These are phyloP conservation scores for Paulownia fortunei DNA, from an alignment of 257 asterid genomes.

Conservation along the genomic window DNA sequence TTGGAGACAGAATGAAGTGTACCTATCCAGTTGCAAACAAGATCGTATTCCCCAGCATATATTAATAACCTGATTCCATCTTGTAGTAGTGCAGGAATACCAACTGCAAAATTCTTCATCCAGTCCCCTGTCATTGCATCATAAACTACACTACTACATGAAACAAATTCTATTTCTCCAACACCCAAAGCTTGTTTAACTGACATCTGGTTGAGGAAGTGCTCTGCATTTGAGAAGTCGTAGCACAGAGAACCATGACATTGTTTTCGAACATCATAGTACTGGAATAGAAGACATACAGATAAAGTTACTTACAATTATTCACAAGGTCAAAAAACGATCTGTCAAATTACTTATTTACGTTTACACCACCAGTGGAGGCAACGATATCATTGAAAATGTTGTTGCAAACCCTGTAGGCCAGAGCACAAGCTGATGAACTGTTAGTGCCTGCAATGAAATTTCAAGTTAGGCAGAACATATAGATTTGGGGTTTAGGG, in stretches of 20 bases:
- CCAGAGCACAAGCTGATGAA: conserved; percentile 30
- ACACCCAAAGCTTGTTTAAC: conserved; percentile 61
- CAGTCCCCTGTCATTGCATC: conserved; percentile 52
- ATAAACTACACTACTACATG: conserved; percentile 55
- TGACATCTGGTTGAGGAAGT: conserved; percentile 45
- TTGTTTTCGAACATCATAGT: conserved; percentile 58
- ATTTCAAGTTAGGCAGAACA: conserved; percentile 7
- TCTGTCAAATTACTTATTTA: conserved; percentile 17
- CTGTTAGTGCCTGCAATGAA: conserved; percentile 33
- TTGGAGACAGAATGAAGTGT: background rate
- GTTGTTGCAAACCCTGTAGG: conserved; percentile 36
- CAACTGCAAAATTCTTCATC: conserved; percentile 57
- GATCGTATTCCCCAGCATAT: conserved; percentile 82
- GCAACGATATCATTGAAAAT: conserved; percentile 35
- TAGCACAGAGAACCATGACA: conserved; percentile 58
- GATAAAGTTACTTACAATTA: background rate
- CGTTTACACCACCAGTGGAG: conserved; percentile 38
- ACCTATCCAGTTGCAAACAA: conserved; percentile 86
- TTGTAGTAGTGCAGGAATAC: conserved; percentile 59
- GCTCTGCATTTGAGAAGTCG: conserved; percentile 55
- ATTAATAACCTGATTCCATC: conserved; percentile 63
- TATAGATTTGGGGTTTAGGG: too few species aligned
- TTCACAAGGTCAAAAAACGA: background rate
- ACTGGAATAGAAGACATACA: conserved; percentile 36
- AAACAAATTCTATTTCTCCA: conserved; percentile 44